phyloP scores from a whole-genome alignment of 2,329 filamentous ascomycete species.

The Shiraia sp. region DNA sequence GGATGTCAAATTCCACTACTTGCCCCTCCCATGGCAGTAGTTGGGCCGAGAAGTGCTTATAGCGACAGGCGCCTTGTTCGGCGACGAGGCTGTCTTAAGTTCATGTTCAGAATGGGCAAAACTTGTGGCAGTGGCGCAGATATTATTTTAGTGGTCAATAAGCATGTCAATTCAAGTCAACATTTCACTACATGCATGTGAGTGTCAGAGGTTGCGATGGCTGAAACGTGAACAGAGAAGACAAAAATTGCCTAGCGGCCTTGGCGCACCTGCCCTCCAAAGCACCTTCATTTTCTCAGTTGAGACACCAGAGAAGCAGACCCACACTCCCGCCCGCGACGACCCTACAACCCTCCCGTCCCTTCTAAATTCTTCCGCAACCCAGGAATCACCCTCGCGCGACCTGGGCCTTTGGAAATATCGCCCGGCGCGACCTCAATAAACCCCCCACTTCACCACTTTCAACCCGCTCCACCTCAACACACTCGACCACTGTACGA shows the following conservation, averaged over 20 bases:
- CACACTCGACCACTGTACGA: conserved; percentile 17
- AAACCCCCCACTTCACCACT: conserved; percentile 22
- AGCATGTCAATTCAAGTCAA: conserved; percentile 1
- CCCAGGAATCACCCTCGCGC: conserved; percentile 18
- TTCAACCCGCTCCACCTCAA: conserved; percentile 14
- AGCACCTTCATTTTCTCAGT: conserved; percentile 33
- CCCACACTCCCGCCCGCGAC: conserved; percentile 22
- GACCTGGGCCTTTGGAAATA: conserved; percentile 24
- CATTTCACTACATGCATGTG: conserved; percentile 2
- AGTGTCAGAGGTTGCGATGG: conserved; percentile 4
- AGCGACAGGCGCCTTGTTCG: conserved; percentile 38
- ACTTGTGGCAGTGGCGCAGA: conserved; percentile 32
- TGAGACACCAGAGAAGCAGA: conserved; percentile 17
- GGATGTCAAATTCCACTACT: conserved; percentile 99
- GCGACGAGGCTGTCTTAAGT: conserved; percentile 35
- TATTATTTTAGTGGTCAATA: conserved; percentile 11
- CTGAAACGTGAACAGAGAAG: conserved; percentile 14
- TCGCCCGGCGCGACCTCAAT: conserved; percentile 42
- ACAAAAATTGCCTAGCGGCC: conserved; percentile 8
- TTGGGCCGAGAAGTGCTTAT: conserved; percentile 99
- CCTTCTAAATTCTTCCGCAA: conserved; percentile 14
- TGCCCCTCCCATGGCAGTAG: conserved; percentile 74
- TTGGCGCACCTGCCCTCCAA: conserved; percentile 17
- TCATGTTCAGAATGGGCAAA: conserved; percentile 14
- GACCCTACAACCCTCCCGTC: conserved; percentile 11